Base-by-base conservation (phyloP, 2,329 filamentous ascomycete genomes). In the Ophiostoma pallidulum region DNA sequence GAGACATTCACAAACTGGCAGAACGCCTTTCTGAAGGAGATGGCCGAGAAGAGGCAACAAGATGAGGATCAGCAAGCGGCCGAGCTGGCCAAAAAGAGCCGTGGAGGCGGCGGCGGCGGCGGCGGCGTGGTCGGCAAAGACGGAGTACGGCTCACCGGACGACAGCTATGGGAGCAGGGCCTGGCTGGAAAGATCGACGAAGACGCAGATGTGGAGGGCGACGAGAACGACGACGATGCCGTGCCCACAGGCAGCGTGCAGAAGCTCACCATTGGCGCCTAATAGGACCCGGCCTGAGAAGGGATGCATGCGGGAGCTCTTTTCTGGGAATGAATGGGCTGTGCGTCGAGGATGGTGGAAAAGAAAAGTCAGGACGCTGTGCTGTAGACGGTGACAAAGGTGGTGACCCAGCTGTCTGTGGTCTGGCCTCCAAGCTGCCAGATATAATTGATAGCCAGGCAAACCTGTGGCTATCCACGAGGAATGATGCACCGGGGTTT, bases 1-100 rank as follows among this genome's bases (percentile, higher is more conserved):
- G 88, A 95, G 68, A 82, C 80, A 0, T 98, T 97, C 60, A 61
- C 86, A 56, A 78, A 76, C 56, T 98, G 92, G 92, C 75, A 87
- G 47, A 81, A 82, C 33, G 77, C 65, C 9, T 98, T 97, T 61
- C 62, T 79, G 52, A 71, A 74, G 60, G 92, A 97, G 70, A 82
- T 91, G 78, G 82, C 83, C 61, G 90, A 92, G 59, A 69, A 75
- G 61, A 77, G 80, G 56, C 65, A 69, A 56, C 74, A 67, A 56
- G 76, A 82, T 58, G 84, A 86, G 63, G 87, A 91, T 54, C 86
- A 91, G 57, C 78, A 86, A 54, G 72, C 81, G 29, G 88, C 90
- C 42, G 90, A 94, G 67, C 78, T 87, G 67, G 89, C 86, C 67
- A 84, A 87, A 69, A 47, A 47, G 31, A 24, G 20, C 20, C 41